Conservation (phyloP, 1,284 basidiomycete genomes). For the Microbotryum intermedium region DNA sequence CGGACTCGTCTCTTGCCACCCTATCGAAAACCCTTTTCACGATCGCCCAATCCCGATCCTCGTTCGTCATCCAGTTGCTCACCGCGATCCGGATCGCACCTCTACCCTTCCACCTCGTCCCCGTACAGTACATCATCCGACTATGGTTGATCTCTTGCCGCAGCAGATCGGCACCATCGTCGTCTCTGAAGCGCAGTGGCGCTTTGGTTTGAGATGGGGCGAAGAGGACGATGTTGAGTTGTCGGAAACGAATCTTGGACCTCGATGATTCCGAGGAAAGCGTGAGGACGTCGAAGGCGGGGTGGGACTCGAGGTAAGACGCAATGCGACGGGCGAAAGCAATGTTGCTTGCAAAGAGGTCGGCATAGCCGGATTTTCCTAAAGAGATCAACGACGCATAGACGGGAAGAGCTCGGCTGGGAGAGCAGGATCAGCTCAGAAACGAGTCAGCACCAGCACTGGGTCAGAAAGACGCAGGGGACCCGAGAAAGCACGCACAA, state of each 20-base stretch:
- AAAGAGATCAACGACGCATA: conserved; percentile 43
- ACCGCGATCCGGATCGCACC: conserved; percentile 45
- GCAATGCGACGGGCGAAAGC: conserved; percentile 40
- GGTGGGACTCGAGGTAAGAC: conserved; percentile 7
- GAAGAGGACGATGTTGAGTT: conserved; percentile 47
- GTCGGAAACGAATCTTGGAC: conserved; percentile 21
- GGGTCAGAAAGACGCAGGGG: no score
- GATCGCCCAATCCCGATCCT: conserved; percentile 34
- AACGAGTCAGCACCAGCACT: neutral
- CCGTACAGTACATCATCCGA: conserved; percentile 43
- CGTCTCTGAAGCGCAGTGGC: conserved; percentile 28
- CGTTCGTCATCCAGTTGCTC: conserved; percentile 45
- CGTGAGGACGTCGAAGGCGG: conserved; percentile 40
- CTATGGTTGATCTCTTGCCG: conserved; percentile 41
- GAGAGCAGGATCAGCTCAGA: neutral
- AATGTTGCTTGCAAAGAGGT: conserved; percentile 43
- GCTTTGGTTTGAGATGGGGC: conserved; percentile 32
- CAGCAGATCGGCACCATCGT: conserved; percentile 31
- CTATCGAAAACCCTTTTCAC: conserved; percentile 30
- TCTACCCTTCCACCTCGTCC: conserved; percentile 41
- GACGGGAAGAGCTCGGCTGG: conserved; percentile 44
- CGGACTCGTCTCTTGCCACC: conserved; percentile 23
- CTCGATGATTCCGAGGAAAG: conserved; percentile 16
- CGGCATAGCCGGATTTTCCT: conserved; percentile 43
- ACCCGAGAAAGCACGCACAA: conserved; percentile 31